These are phyloP conservation scores for Stephanodiscus triporus DNA, from an alignment of 108 stramenopile species.

Conservation along the genomic window DNA sequence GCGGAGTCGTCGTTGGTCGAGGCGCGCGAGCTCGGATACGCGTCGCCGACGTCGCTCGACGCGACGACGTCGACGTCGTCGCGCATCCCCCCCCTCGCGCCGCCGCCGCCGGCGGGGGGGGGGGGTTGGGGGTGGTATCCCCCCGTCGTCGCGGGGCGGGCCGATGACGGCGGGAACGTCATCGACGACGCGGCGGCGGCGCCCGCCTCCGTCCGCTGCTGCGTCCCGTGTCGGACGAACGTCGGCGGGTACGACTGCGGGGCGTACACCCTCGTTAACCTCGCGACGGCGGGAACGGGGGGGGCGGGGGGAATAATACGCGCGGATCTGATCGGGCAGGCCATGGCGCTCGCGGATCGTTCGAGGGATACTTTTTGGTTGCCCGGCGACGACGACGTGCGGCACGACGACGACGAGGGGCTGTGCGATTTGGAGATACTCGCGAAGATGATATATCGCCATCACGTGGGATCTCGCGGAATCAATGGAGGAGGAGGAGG, in stretches of 20 bases:
- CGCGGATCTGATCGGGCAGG: slow-evolving; percentile 53
- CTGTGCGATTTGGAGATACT: slow-evolving; percentile 65
- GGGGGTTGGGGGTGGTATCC: too few relatives aligned
- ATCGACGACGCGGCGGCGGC: neutral
- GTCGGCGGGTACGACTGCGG: neutral
- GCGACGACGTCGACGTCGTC: too few relatives aligned
- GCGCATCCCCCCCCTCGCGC: too few relatives aligned
- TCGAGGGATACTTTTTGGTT: slow-evolving; percentile 83
- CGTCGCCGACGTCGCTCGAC: neutral
- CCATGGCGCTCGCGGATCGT: slow-evolving; percentile 51
- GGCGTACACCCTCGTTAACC: too few relatives aligned
- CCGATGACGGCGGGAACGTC: neutral
- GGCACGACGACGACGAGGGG: neutral
- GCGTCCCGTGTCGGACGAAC: slow-evolving; percentile 1
- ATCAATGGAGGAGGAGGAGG: neutral
- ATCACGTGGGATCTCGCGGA: slow-evolving; percentile 54
- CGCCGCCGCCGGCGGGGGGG: too few relatives aligned
- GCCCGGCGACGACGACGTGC: slow-evolving; percentile 21
- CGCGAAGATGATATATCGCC: slow-evolving; percentile 62
- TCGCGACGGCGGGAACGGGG: neutral
- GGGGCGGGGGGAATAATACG: slow-evolving; percentile 4
- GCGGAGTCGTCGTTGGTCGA: neutral
- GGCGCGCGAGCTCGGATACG: neutral
- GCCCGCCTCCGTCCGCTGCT: neutral
- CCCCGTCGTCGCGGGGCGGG: too few relatives aligned